Evolutionary conservation across 768 basidiomycete genomes (phyloP).

Genomic region (Floccularia luteovirens): DNA sequence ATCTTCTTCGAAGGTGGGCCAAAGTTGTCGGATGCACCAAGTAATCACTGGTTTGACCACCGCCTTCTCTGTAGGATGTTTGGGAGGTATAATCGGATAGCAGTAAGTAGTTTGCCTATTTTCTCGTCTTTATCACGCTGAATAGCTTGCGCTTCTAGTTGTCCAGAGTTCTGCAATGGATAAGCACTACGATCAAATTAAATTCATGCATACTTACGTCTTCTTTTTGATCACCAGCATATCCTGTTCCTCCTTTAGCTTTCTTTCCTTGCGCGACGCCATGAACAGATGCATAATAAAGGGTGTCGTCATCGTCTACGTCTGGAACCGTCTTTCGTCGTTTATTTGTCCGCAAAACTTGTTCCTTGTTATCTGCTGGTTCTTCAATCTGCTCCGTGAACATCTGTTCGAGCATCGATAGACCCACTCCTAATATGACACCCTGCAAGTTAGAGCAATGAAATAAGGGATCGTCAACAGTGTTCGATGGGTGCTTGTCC

Average conservation of each 20-base stretch:
- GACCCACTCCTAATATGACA: slow-evolving; percentile 83
- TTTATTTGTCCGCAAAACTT: slow-evolving; percentile 29
- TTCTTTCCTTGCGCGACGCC: slow-evolving; percentile 45
- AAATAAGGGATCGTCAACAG: slow-evolving; percentile 56
- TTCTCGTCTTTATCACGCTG: slow-evolving; percentile 71
- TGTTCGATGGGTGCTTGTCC: slow-evolving; percentile 32
- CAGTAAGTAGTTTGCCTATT: slow-evolving; percentile 58
- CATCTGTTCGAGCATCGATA: slow-evolving; percentile 74
- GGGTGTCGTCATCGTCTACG: slow-evolving; percentile 46
- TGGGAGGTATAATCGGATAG: slow-evolving; percentile 80
- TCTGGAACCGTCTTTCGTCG: slow-evolving; percentile 34
- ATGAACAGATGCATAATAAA: slow-evolving; percentile 30
- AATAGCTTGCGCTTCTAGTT: slow-evolving; percentile 65
- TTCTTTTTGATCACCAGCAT: slow-evolving; percentile 77
- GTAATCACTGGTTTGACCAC: slow-evolving; percentile 81
- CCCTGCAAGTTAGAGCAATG: slow-evolving; percentile 91
- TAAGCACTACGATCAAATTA: neutral
- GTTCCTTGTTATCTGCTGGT: slow-evolving; percentile 21
- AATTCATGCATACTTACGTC: slow-evolving; percentile 51
- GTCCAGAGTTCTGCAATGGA: slow-evolving; percentile 60
- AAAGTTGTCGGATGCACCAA: slow-evolving; percentile 88
- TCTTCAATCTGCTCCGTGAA: slow-evolving; percentile 51
- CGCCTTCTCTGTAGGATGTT: slow-evolving; percentile 68
- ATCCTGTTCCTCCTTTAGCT: slow-evolving; percentile 76
- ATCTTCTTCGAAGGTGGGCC: slow-evolving; percentile 85